Conservation (phyloP, 345 rosid species). For the Eucalyptus urophylla region DNA sequence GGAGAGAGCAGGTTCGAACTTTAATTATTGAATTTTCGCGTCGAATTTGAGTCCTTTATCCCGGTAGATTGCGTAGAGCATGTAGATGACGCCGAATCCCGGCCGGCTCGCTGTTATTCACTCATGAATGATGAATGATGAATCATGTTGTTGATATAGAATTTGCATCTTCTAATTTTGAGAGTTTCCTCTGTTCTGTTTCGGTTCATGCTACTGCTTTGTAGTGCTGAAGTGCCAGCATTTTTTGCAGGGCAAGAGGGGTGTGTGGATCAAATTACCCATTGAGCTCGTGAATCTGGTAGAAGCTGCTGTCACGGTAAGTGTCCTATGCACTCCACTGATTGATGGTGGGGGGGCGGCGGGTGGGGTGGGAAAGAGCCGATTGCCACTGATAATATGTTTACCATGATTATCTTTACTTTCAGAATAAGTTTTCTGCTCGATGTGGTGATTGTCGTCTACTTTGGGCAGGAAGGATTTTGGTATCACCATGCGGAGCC, state of each 20-base stretch:
- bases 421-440: neutral
- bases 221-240: neutral
- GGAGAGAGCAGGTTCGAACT: conserved; percentile 56
- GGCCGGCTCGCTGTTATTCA: neutral
- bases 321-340: neutral
- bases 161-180: neutral
- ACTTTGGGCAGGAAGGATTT: conserved; percentile 63
- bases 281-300: conserved; percentile 50
- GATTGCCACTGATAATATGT: neutral
- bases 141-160: neutral
- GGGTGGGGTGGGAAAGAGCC: neutral
- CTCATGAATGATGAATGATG: too few relatives aligned
- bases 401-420: neutral
- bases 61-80: neutral
- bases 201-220: neutral
- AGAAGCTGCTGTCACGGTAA: conserved; percentile 70
- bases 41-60: neutral
- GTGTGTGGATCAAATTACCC: conserved; percentile 88
- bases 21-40: neutral
- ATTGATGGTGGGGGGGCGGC: neutral
- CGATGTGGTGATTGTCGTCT: neutral
- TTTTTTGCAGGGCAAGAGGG: conserved; percentile 58
- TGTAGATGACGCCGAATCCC: fast-evolving
- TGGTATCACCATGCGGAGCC: conserved; percentile 94
- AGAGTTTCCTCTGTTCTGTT: neutral